Base-by-base conservation (phyloP, 129 eudicot genomes). In the Centaurea solstitialis region DNA sequence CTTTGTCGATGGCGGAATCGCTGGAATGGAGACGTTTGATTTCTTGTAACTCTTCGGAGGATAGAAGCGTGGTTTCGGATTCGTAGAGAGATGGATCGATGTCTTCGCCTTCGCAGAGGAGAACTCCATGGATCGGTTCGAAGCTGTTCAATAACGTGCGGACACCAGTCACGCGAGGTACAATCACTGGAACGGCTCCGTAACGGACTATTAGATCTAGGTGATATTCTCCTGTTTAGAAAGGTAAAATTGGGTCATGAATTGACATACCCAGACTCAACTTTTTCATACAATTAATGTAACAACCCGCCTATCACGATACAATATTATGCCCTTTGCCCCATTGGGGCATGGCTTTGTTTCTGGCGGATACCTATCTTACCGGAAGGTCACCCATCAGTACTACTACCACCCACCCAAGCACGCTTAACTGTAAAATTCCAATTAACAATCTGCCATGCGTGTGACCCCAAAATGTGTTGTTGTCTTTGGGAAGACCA, bases 101-200 rank as follows among this genome's bases (percentile, higher is more conserved):
- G 79, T 95, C 99, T 53, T 95, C 99, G 4, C 99, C 99, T 83
- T 95, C 99, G 62, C 99, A 95, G 10, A 95, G 87, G 71, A 95
- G 99, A 69, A 95, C 98, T 0, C 99, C 98, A 10, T 95, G 99
- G 41, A 95, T 95, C 0, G 99, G 98, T 83, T 93, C 98, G 15
- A 95, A 95, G 78, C 99, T 95, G 75, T 93, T 93, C 10, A 95
- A 65, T 21, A 93, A 77, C 86, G 81, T 78, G 79, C 91, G 93
- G 18, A 95, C 93, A 1, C 99, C 99, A 6, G 88, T 86, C 0
- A 93, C 99, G 18, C 99, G 86, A 7, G 98, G 98, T 21, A 95
- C 94, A 12, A 95, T 95, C 1, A 95, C 95, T 0, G 99, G 99
- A 1, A 93, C 99, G 0, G 98, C 99, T 77, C 97, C 99, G 77